These are phyloP conservation scores for Sporothrix schenckii DNA, from an alignment of 2,329 filamentous ascomycete genomes.

Conservation along the genomic window DNA sequence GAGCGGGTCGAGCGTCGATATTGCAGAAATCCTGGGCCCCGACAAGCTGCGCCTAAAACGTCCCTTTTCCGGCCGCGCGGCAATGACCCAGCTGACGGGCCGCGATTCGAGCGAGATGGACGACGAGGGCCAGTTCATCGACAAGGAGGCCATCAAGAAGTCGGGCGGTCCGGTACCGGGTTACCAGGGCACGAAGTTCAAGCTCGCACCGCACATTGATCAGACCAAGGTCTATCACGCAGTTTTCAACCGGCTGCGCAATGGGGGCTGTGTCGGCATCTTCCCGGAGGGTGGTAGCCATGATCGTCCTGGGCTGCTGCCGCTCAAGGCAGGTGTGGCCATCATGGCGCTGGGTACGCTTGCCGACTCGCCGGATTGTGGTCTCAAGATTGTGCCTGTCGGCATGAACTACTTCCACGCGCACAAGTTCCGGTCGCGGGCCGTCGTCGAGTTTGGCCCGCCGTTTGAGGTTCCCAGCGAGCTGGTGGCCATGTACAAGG, in stretches of 20 bases:
- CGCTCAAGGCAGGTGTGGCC: constrained; percentile 92
- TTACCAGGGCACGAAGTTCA: constrained; percentile 79
- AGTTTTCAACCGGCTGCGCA: constrained; percentile 80
- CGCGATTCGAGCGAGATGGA: constrained; percentile 65
- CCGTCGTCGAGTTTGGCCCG: constrained; percentile 91
- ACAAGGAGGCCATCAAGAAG: constrained; percentile 51
- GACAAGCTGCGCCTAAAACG: constrained; percentile 87
- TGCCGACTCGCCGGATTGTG: constrained; percentile 81
- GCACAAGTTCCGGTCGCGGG: constrained; percentile 95
- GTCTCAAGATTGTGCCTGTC: constrained; percentile 90
- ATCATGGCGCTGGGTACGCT: constrained; percentile 96
- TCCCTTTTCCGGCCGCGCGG: constrained; percentile 75
- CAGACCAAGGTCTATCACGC: constrained; percentile 92
- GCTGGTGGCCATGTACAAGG: constrained; percentile 81
- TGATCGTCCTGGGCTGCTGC: constrained; percentile 86
- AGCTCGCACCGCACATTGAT: constrained; percentile 88
- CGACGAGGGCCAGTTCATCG: constrained; percentile 64
- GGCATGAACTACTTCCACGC: constrained; percentile 99
- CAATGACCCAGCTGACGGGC: constrained; percentile 80
- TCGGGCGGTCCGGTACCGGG: constrained; percentile 55
- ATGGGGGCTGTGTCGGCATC: constrained; percentile 89
- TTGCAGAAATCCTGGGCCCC: constrained; percentile 75
- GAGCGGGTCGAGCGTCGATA: constrained; percentile 77
- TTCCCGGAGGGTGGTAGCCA: constrained; percentile 97
- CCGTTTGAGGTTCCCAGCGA: constrained; percentile 83